phyloP scores from a whole-genome alignment of 2,329 filamentous ascomycete species.

The Pseudogymnoascus sp. region DNA sequence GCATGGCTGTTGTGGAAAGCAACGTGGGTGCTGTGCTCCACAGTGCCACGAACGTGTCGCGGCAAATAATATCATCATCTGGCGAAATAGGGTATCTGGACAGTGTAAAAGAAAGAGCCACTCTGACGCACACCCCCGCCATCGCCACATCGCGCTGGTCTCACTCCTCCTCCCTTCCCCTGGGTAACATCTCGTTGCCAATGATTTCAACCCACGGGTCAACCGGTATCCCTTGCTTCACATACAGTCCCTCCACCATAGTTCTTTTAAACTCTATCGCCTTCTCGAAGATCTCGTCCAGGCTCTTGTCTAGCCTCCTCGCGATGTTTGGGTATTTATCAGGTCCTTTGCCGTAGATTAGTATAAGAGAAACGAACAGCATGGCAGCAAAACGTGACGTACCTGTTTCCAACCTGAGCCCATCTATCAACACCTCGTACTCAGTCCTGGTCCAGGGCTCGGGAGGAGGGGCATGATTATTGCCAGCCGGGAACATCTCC shows the following conservation, averaged over 20 bases:
- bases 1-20: background rate
- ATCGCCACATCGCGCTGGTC: background rate
- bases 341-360: slow-evolving; percentile 2
- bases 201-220: background rate
- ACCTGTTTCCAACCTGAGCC: slow-evolving; percentile 8
- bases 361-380: background rate
- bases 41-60: background rate
- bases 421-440: background rate
- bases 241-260: slow-evolving; percentile 15
- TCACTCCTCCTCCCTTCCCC: background rate
- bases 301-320: slow-evolving; percentile 15
- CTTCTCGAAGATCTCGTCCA: slow-evolving; percentile 24
- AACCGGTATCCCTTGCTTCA: background rate
- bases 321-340: slow-evolving; percentile 19
- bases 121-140: background rate
- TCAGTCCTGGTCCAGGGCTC: slow-evolving; percentile 2
- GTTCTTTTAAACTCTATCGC: slow-evolving; percentile 22
- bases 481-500: slow-evolving; percentile 16
- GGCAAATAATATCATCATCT: background rate
- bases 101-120: slow-evolving; percentile 4
- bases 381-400: background rate
- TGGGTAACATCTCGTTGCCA: background rate
- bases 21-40: background rate
- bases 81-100: background rate
- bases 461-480: background rate